Evolutionary conservation across 192 early-diverging fungal genomes (phyloP), one percentile per base, ranked within the genome.

Genomic region (Coemansia sp.): DNA sequence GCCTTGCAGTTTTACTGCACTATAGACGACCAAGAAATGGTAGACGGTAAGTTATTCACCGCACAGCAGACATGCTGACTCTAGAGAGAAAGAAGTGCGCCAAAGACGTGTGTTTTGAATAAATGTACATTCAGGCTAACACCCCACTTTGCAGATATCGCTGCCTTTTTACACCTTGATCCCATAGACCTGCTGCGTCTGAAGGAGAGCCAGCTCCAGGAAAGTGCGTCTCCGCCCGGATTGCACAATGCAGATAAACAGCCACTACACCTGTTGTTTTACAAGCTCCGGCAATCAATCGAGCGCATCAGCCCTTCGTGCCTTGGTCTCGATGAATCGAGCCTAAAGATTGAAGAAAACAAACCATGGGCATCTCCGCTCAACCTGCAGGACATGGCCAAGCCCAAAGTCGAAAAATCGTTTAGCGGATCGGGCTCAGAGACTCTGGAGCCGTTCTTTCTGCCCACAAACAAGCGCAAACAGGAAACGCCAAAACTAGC

Each of bases 311-410:
- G 66, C 0, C 77, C 77, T 6, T 36, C 56, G 58, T 80, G 73
- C 25, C 34, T 80, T 18, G 72, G 69, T 1, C 56, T 75, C 36
- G 45, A 49, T 11, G 71, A 80, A 11, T 34, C 66, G 5, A 69
- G 71, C 20, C 60, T 65, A 16, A 4, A 45, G 25, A 50, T 59
- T 7, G 55, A 64, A 5, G 56, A 16, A 28, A 49, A 58, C 12
- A 65, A 75, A 61, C 77, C 72, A 17, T 80, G 72, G 77, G 66
- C 56, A 34, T 79, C 76, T 16, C 71, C 71, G 7, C 64, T 80
- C n/a, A 56, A 65, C 22, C 55, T 75, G 7, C 69, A 71, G 34
- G 40, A 20, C n/a, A 67, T 68, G 52, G 57, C 67, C 30, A 22
- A 56, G 17, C 56, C 18, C 30, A 25, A 7, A 29, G 40, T 49